Evolutionary conservation across 2,329 filamentous ascomycete species (phyloP).

Genomic region (Aspergillus flavus): DNA sequence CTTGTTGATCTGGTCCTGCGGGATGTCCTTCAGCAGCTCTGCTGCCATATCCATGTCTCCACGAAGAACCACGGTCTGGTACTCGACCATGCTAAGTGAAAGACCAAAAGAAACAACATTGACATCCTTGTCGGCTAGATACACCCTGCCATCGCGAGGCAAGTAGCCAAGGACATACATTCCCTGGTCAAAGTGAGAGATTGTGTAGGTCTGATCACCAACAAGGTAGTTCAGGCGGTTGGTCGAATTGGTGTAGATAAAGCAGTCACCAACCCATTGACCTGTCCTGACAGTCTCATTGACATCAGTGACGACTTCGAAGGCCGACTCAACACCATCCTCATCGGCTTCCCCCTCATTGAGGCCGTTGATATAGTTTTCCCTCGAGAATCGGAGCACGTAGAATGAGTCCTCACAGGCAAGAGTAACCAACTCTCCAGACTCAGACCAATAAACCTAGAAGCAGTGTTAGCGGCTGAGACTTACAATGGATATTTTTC

Average conservation of each 20-base stretch:
- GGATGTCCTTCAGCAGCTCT: constrained; percentile 81
- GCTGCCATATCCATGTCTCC: constrained; percentile 90
- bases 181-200: constrained; percentile 93
- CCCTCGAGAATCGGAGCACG: constrained; percentile 86
- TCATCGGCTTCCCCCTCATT: constrained; percentile 81
- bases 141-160: constrained; percentile 90
- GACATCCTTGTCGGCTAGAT: constrained; percentile 94
- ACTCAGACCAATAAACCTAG: constrained; percentile 95
- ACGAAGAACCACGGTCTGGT: constrained; percentile 92
- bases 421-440: constrained; percentile 86
- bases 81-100: constrained; percentile 90
- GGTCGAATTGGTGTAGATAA: constrained; percentile 96
- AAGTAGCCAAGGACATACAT: constrained; percentile 97
- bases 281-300: constrained; percentile 91
- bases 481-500: neutral
- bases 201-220: constrained; percentile 95
- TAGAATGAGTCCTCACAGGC: constrained; percentile 96
- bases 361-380: constrained; percentile 81
- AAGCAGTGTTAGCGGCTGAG: constrained; percentile 13
- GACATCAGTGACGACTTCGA: constrained; percentile 94
- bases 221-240: constrained; percentile 98
- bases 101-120: constrained; percentile 86
- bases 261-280: constrained; percentile 98
- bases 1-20: constrained; percentile 94
- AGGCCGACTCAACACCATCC: constrained; percentile 92